These are phyloP conservation scores for Penicillium italicum DNA, from an alignment of 2,329 filamentous ascomycete species.

Conservation along the genomic window DNA sequence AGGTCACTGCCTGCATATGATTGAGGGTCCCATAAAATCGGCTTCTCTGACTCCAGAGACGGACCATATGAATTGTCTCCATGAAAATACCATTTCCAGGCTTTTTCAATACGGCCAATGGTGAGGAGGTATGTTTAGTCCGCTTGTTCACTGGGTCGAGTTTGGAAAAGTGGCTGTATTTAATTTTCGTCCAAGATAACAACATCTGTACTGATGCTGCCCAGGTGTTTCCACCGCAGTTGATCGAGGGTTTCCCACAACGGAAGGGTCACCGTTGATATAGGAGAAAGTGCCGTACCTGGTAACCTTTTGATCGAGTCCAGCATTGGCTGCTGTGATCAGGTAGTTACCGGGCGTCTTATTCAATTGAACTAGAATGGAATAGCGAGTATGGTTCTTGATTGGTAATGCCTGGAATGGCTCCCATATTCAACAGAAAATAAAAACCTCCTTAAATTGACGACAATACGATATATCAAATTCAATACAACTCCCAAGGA, in stretches of 20 bases:
- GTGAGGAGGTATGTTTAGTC: background rate
- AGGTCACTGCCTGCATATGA: background rate
- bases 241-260: background rate
- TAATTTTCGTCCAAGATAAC: background rate
- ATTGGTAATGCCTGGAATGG: background rate
- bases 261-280: background rate
- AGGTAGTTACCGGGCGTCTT: background rate
- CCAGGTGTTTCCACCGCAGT: slow-evolving; percentile 1
- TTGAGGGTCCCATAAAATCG: background rate
- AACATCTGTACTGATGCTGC: background rate
- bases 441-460: background rate
- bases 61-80: background rate
- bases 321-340: background rate
- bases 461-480: background rate
- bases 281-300: background rate
- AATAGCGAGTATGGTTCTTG: background rate
- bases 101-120: background rate
- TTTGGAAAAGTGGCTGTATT: background rate
- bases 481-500: slow-evolving; percentile 35
- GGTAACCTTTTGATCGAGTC: slow-evolving; percentile 2
- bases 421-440: no score
- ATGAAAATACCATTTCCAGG: slow-evolving; percentile 5
- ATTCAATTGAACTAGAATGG: slow-evolving; percentile 1
- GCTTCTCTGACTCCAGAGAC: slow-evolving; percentile 1
- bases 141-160: background rate